Evolutionary conservation across 345 rosid genomes (phyloP), one percentile per base, ranked within the genome.

Genomic region (Ricinus communis): DNA sequence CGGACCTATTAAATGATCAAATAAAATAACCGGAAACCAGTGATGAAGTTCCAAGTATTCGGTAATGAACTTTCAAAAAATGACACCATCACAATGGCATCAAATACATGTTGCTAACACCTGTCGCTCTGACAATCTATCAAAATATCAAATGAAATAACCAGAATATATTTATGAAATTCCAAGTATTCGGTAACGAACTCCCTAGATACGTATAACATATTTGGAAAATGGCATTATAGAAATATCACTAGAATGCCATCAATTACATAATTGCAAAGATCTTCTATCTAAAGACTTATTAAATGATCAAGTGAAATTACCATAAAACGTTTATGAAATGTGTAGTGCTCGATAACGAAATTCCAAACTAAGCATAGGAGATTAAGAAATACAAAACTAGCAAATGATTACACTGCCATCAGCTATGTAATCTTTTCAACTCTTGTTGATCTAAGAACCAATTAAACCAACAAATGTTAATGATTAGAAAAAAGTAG

Each of bases 321-420:
- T 19, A 64, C 56, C 15, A 22, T 21, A 15, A 27, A 65, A 54
- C 54, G 36, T 36, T 41, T 51, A 70, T 60, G 31, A 47, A 61
- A 41, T 56, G 41, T 52, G 62, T 3, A 28, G 41, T 14, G 28
- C 11, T 54, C 15, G 15, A 13, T 54, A 51, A 28, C 28, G 56
- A 52, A 61, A 38, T 73, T 65, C 66, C 59, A 73, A 66, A 43
- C n/a, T 1, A 57, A 66, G 66, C 59, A 31, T 8, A 49, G 11
- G n/a, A 5, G 52, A 49, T 31, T 27, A n/a, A n/a, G 3, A 19
- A 21, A 45, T 31, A 30, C 19, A 62, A 27, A 43, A 53, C 12
- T 18, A 31, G 30, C 15, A 31, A 49, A 62, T 5, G 28, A 25
- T 62, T 43, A 25, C 22, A 5, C 12, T 54, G 19, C 31, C 28